Evolutionary conservation across 2,329 filamentous ascomycete species (phyloP), one percentile per base, ranked within the genome.

Genomic region (Scolecobasidium constrictum): DNA sequence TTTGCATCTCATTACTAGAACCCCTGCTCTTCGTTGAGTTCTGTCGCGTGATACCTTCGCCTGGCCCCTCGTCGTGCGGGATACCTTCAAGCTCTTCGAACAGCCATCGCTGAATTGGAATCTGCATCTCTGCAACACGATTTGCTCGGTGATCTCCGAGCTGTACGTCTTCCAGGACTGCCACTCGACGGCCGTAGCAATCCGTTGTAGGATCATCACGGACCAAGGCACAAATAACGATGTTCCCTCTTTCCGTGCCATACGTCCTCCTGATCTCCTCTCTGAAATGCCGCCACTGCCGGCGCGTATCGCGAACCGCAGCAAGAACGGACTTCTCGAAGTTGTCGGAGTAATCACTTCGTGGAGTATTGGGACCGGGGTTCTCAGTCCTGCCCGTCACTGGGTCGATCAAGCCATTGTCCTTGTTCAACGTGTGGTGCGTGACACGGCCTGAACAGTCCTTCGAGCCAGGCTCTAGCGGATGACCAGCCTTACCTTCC

Each of bases 391-490:
- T 38, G 2, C 51, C 52, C 17, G 46, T 53, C 22, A 48, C 39
- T 4, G 45, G 40, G 35, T 54, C 48, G 21, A 54, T 50, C 6
- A 53, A 26, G 0, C 52, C 52, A 26, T 54, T 53, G 38, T 54
- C 52, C 33, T 54, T 54, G 46, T 54, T 54, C 15, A 54, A 46
- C 1, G 51, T 53, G 34, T 52, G 49, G 34, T 54, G 52, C 20
- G 51, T 53, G 35, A 54, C 49, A 23, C 52, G 51, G 19, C 50
- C 50, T 4, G 48, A 50, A 38, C 52, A 54, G 18, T 52, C 52
- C 11, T 52, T 48, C 3, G 52, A 54, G 4, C 52, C 52, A 15
- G 52, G 52, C 36, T 53, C 52, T 11, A 53, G 46, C 3, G 52
- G 52, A 39, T 53, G 50, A 7, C 52, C 52, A 20, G 50, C 47